These are phyloP conservation scores for Platanus orientalis DNA, from an alignment of 164 flowering plant species.

Conservation along the genomic window DNA sequence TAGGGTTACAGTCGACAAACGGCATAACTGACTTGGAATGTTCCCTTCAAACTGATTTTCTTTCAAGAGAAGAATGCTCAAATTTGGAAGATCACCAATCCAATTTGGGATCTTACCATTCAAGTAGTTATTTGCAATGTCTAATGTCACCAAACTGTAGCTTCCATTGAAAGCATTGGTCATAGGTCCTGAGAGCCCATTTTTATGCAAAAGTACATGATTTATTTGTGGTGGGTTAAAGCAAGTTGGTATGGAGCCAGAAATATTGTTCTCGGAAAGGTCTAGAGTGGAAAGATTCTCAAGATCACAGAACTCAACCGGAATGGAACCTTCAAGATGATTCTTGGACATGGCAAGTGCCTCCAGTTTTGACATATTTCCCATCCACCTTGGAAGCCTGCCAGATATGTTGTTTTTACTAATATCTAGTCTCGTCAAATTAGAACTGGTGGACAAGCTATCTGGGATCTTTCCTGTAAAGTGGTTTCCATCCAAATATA, in stretches of 20 bases:
- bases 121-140: neutral
- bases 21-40: neutral
- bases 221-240: neutral
- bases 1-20: neutral
- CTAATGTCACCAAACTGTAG: neutral
- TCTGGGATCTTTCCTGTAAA: neutral
- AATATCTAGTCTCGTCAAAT: neutral
- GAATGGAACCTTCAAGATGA: slow-evolving; percentile 1
- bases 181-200: slow-evolving; percentile 5
- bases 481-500: slow-evolving; percentile 1
- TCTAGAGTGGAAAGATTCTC: neutral
- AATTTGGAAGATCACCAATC: neutral
- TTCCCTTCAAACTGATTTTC: neutral
- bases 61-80: slow-evolving; percentile 1
- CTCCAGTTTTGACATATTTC: neutral
- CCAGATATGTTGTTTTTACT: neutral
- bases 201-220: slow-evolving; percentile 1
- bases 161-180: neutral
- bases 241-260: slow-evolving; percentile 3
- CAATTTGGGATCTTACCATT: slow-evolving; percentile 1
- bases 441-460: neutral
- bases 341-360: neutral
- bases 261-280: neutral
- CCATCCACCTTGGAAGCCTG: neutral
- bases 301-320: neutral